These are phyloP conservation scores for Triticum monococcum DNA, from an alignment of 176 grass and related monocot genomes.

Conservation along the genomic window DNA sequence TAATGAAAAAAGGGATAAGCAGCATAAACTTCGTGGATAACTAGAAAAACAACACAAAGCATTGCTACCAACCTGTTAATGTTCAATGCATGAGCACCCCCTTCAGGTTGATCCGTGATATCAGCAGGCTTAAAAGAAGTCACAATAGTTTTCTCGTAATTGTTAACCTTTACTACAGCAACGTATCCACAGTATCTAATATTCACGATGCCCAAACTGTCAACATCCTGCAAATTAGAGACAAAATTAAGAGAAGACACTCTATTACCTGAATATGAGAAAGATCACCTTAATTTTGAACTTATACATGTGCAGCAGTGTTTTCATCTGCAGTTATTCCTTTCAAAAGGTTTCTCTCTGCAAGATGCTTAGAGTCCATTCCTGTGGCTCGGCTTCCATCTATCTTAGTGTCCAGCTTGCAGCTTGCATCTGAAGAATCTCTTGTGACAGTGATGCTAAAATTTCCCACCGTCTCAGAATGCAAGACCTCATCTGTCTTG, in stretches of 20 bases:
- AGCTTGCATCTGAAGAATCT: conserved; percentile 93
- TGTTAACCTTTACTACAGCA: conserved; percentile 83
- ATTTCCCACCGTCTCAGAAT: conserved; percentile 88
- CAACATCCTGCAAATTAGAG: conserved; percentile 75
- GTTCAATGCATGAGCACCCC: conserved; percentile 95
- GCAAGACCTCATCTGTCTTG: conserved; percentile 59
- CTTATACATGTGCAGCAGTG: conserved; percentile 90
- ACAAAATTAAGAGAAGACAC: conserved; percentile 20
- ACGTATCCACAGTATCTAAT: conserved; percentile 90
- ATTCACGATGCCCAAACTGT: conserved; percentile 84
- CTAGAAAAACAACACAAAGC: conserved; percentile 28
- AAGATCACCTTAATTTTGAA: conserved; percentile 37
- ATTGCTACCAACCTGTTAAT: conserved; percentile 75
- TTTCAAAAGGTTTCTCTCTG: conserved; percentile 89
- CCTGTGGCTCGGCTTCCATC: conserved; percentile 66
- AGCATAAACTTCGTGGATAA: conserved; percentile 24
- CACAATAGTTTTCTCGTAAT: conserved; percentile 54
- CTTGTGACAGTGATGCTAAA: conserved; percentile 88
- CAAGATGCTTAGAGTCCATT: conserved; percentile 67
- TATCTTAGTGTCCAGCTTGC: conserved; percentile 93
- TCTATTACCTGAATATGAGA: conserved; percentile 22
- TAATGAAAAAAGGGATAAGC: conserved; percentile 25
- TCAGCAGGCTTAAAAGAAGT: conserved; percentile 51
- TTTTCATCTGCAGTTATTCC: conserved; percentile 99
- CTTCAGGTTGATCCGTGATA: conserved; percentile 88